Evolutionary conservation across 1,139 yeast genomes (phyloP), one percentile per base, ranked within the genome.

Genomic region (Candida pseudoviswanathii): DNA sequence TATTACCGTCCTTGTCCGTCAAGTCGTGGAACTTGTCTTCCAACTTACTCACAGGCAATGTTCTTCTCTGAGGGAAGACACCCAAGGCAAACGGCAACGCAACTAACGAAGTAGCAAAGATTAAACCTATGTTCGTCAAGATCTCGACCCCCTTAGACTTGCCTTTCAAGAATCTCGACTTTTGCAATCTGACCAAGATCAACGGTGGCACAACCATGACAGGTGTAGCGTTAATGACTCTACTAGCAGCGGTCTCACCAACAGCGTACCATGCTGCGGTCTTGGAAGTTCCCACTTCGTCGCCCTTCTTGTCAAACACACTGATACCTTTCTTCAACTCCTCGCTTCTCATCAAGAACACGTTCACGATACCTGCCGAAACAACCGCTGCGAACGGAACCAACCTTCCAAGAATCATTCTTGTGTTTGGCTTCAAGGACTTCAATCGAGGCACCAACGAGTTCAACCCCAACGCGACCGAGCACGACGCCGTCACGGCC

Each of bases 361-460:
- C 97, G 60, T 94, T 94, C 40, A 91, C 96, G 36, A 92, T 77
- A 64, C 98, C 98, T 1, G 99, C 99, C 44, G 95, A 85, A 0
- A 92, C 97, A 37, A 94, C 99, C 3, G 99, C 99, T 1, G 98
- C 98, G 70, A 94, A 94, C 4, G 99, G 99, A 5, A 94, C 96
- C 52, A 94, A 77, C 58, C 99, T 83, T 38, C 92, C 86, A 54
- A 94, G 72, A 42, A 92, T 77, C 61, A 85, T 70, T 63, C 77
- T 83, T 9, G 97, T 84, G 53, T 73, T 75, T 3, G 96, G 85
- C n/a, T 80, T 68, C 30, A 92, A 65, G 40, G 80, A 75, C 61
- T 80, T 86, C 62, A 94, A 74, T 54, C 85, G 79, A 22, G 98
- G 97, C 10, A 95, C 97, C 43, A 91, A 64, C 10, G 96, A 81